Conservation (phyloP, 305 asterid genomes). For the Fraxinus dipetala region DNA sequence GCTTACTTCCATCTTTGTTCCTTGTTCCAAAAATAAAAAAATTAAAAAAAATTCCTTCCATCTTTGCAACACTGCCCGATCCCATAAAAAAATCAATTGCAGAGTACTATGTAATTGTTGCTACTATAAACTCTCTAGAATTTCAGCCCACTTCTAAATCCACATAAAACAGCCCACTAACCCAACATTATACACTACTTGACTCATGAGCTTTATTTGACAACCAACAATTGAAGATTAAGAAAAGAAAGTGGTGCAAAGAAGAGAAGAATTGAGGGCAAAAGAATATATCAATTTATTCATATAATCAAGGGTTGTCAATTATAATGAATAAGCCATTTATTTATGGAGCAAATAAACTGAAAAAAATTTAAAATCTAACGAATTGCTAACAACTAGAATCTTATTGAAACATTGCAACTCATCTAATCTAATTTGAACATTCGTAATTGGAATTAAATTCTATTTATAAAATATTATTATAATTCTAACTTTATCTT, state of each 20-base stretch:
- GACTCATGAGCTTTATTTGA: neutral
- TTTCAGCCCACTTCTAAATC: no score
- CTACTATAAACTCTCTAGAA: no score
- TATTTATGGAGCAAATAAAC: neutral
- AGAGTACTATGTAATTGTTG: neutral
- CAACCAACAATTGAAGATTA: neutral
- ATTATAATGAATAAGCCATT: neutral
- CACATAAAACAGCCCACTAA: no score
- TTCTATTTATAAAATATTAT: no score
- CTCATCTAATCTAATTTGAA: neutral
- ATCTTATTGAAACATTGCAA: neutral
- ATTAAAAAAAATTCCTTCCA: no score
- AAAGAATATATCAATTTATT: neutral
- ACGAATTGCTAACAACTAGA: neutral
- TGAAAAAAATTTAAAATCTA: neutral
- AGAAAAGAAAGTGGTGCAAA: neutral
- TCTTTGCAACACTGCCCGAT: neutral
- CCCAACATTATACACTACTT: neutral
- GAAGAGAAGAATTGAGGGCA: neutral
- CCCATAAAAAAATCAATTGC: neutral
- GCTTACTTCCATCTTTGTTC: neutral
- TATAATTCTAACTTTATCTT: no score
- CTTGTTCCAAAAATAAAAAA: neutral
- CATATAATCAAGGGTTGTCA: neutral
- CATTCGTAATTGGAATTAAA: neutral